Conservation (phyloP, 108 stramenopile species). For the Nannochloropsis gaditana region DNA sequence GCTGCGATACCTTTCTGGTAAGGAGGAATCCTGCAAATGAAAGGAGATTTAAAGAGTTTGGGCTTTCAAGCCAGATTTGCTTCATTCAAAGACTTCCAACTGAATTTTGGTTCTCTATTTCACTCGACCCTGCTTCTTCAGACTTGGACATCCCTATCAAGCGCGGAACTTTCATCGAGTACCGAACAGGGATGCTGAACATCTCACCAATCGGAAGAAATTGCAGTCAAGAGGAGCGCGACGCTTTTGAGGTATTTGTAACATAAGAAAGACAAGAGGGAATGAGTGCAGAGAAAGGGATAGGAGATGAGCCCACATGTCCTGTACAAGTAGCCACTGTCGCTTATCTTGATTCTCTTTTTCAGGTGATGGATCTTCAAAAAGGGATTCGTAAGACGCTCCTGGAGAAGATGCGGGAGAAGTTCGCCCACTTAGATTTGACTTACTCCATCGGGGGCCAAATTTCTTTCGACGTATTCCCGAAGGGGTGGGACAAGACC, state of each 20-base stretch:
- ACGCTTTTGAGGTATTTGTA: slow-evolving; percentile 91
- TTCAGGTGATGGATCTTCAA: not conserved
- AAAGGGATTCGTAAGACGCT: slow-evolving; percentile 69
- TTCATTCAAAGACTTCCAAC: not conserved
- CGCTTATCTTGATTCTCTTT: not conserved
- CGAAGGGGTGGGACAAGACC: slow-evolving; percentile 98
- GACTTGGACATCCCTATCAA: slow-evolving; percentile 90
- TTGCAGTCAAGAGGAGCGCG: slow-evolving; percentile 93
- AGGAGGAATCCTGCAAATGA: not conserved
- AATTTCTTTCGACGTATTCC: slow-evolving; percentile 97
- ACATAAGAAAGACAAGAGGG: slow-evolving; percentile 26
- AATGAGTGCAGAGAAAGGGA: not conserved
- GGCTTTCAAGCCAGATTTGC: not conserved
- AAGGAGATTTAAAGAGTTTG: not conserved
- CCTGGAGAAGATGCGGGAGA: slow-evolving; percentile 83
- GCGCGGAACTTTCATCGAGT: slow-evolving; percentile 98
- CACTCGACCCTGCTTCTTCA: slow-evolving; percentile 27
- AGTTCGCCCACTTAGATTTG: slow-evolving; percentile 72
- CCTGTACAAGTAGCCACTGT: not conserved
- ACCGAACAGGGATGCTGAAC: slow-evolving; percentile 97
- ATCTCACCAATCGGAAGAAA: slow-evolving; percentile 96
- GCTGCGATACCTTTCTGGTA: slow-evolving; percentile 54
- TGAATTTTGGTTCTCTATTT: no score
- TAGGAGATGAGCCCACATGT: not conserved
- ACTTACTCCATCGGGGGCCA: slow-evolving; percentile 96